Base-by-base conservation (phyloP, 768 basidiomycete genomes). In the Kwoniella pini region DNA sequence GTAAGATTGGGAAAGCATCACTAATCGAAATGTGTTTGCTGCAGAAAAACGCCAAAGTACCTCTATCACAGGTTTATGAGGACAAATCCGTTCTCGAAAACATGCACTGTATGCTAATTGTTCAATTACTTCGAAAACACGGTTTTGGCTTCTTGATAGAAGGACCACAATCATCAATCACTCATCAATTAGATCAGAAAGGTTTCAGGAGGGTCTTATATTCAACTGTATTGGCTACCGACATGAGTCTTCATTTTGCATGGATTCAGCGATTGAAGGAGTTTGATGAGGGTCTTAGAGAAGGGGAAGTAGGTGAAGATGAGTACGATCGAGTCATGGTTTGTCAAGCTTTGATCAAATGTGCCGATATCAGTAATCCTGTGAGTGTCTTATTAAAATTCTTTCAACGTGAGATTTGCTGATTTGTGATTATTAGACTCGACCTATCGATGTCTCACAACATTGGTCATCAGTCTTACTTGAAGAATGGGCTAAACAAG, bases 321-420 rank as follows among this genome's bases (percentile, higher is more conserved):
- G 71, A 80, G 52, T 73, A 80, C 65, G 83, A 86, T 54, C 83
- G 88, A 67, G 81, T 89, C 24, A 79, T 95, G 54, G 78, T 92
- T 22, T 95, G 91, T 74, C 92, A 97, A 71, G 89, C 89, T 2
- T 80, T 99, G 52, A 86, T 99, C 77, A 98, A 99, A 79, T 96
- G 94, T 72, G 93, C 95, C 17, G 96, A 99, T 80, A 98, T 99
- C 72, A 93, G 91, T 76, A 99, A 99, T 77, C 95, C 96, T 15
- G 93, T 96, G 76, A 66, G 93, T 85, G 13, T 31, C 12, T 40
- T 19, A 36, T 13, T 10, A 24, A 21, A 33, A 17, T 6, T 19
- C n/a, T 19, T 3, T 50, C 27, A 33, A 38, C n/a, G 0, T 22
- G 31, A 11, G 7, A 48, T 24, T 38, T 45, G 52, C 43, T 62